phyloP scores from a whole-genome alignment of 2,329 filamentous ascomycete species.

The Trichoderma sp. region DNA sequence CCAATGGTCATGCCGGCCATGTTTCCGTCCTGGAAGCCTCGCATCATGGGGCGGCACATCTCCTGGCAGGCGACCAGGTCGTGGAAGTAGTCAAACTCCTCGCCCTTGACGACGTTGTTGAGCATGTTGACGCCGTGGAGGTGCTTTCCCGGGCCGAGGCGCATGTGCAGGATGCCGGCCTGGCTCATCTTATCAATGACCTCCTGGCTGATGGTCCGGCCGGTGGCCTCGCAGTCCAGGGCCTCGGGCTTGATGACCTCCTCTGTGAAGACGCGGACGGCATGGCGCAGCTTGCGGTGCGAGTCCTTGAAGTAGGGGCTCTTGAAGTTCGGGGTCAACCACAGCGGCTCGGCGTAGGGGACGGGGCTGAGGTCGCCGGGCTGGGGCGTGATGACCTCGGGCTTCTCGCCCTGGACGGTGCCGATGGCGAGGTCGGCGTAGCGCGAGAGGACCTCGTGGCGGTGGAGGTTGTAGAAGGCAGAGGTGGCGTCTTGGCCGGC shows the following conservation, averaged over 20 bases:
- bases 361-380: conserved; percentile 72
- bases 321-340: conserved; percentile 74
- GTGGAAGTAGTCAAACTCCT: conserved; percentile 86
- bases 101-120: conserved; percentile 66
- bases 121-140: conserved; percentile 68
- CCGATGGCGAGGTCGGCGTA: conserved; percentile 75
- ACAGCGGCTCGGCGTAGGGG: conserved; percentile 81
- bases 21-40: conserved; percentile 84
- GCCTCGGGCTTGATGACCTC: conserved; percentile 70
- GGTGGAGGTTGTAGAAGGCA: conserved; percentile 88
- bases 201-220: conserved; percentile 66
- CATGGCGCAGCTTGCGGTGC: conserved; percentile 65
- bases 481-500: conserved; percentile 78
- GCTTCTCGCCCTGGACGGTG: conserved; percentile 69
- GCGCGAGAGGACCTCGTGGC: conserved; percentile 82
- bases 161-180: conserved; percentile 74
- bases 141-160: conserved; percentile 78
- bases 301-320: conserved; percentile 77
- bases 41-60: conserved; percentile 64
- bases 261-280: conserved; percentile 71
- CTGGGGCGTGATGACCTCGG: conserved; percentile 67
- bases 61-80: conserved; percentile 77
- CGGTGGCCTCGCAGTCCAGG: conserved; percentile 70
- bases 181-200: conserved; percentile 77
- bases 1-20: conserved; percentile 84